A percentile compares a stretch with the other conserved stretches of the same genome.
phyloP scores from a whole-genome alignment of 805 yeast genomes.

The Debaryomyces castellii region DNA sequence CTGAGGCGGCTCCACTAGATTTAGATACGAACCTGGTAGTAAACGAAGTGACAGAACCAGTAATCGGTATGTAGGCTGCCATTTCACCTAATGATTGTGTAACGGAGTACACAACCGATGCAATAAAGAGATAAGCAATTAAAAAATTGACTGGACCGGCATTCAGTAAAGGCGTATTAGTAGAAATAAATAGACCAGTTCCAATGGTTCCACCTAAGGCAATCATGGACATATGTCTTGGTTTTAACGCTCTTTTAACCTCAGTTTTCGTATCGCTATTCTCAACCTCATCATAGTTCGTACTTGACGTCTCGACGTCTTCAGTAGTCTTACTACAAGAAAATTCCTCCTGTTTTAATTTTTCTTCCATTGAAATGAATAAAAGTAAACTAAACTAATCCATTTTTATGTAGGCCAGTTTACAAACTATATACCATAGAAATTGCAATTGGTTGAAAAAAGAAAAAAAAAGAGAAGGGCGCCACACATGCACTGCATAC shows the following conservation, averaged over 20 bases:
- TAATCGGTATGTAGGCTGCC: constrained; percentile 57
- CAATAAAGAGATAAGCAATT: constrained; percentile 60
- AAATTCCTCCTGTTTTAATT: neutral
- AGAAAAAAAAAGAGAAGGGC: too few species aligned
- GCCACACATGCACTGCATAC: too few species aligned
- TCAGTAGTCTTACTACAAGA: neutral
- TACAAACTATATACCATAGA: too few species aligned
- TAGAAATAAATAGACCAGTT: constrained; percentile 65
- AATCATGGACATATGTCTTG: constrained; percentile 63
- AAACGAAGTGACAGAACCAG: constrained; percentile 66
- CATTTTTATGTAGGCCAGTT: neutral
- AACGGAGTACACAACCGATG: constrained; percentile 45
- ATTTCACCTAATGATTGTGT: constrained; percentile 46
- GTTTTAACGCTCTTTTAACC: constrained; percentile 45
- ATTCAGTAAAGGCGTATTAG: constrained; percentile 23
- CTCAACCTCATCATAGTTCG: too few species aligned
- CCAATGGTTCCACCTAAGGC: constrained; percentile 70
- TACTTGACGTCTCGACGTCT: neutral
- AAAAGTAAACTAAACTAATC: too few species aligned
- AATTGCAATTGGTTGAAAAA: too few species aligned
- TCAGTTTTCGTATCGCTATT: neutral
- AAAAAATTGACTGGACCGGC: constrained; percentile 63
- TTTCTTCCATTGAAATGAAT: neutral
- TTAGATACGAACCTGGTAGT: constrained; percentile 59
- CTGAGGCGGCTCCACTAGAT: constrained; percentile 62